These are phyloP conservation scores for Oryza nivara DNA, from an alignment of 176 grass and related monocot species.

Conservation along the genomic window DNA sequence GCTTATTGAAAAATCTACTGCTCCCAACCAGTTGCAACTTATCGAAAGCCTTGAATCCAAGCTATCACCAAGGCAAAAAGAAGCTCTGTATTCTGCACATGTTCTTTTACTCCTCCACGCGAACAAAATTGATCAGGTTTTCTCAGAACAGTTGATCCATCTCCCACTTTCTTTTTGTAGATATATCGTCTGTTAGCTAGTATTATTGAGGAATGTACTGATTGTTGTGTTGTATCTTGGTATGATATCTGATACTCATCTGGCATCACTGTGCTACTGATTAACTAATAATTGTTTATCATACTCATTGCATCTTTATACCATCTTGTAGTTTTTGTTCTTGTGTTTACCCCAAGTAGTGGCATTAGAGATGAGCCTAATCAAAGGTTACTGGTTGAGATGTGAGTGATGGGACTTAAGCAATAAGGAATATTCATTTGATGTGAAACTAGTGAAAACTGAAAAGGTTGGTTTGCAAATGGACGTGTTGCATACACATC, in stretches of 20 bases:
- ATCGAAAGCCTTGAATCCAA: conserved; percentile 74
- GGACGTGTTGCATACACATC: conserved; percentile 14
- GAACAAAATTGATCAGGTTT: conserved; percentile 88
- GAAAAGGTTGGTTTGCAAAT: conserved; percentile 2
- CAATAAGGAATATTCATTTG: not conserved
- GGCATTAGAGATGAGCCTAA: not conserved
- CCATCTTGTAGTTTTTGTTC: not conserved
- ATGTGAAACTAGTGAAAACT: not conserved
- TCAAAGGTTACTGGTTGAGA: not conserved
- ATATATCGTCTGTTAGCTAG: not conserved
- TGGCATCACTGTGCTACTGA: not conserved
- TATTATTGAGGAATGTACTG: not conserved
- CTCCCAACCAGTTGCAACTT: conserved; percentile 68
- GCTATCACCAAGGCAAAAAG: conserved; percentile 71
- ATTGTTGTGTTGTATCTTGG: conserved; percentile 11
- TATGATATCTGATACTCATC: not conserved
- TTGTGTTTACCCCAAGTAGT: not conserved
- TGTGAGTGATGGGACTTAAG: not conserved
- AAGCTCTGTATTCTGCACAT: conserved; percentile 71
- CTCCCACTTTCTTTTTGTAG: conserved; percentile 9
- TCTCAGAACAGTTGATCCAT: conserved; percentile 8
- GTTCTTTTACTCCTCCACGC: conserved; percentile 87
- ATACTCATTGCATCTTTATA: conserved; percentile 23
- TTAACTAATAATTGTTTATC: not conserved
- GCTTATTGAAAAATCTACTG: conserved; percentile 67